Evolutionary conservation across 805 yeast species (phyloP).

Genomic region (Saccharomyces kudriavzevii): DNA sequence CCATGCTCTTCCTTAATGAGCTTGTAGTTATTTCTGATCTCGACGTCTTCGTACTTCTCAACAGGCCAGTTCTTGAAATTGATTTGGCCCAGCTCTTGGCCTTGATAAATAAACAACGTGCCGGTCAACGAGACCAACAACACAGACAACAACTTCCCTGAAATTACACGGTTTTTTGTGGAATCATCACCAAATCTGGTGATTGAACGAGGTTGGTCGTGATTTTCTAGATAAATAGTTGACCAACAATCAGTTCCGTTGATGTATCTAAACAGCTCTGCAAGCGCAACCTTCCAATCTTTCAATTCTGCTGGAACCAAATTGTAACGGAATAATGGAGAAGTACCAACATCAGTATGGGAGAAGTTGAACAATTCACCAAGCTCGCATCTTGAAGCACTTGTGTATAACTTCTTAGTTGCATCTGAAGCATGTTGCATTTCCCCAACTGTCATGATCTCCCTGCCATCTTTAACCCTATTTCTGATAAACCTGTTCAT

Average conservation of each 20-base stretch:
- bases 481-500: constrained; percentile 37
- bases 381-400: constrained; percentile 3
- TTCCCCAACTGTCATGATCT: constrained; percentile 3
- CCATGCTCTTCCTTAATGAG: too few relatives aligned
- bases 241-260: constrained; percentile 60
- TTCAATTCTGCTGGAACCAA: constrained; percentile 19
- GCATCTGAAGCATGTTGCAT: not conserved
- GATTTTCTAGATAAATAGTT: constrained; percentile 48
- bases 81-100: constrained; percentile 48
- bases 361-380: constrained; percentile 1
- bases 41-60: constrained; percentile 47
- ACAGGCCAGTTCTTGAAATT: constrained; percentile 41
- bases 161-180: constrained; percentile 28
- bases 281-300: constrained; percentile 37
- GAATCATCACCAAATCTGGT: constrained; percentile 44
- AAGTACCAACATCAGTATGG: constrained; percentile 2
- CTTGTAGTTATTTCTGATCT: constrained; percentile 44
- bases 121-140: constrained; percentile 44
- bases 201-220: constrained; percentile 49
- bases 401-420: not conserved
- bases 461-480: constrained; percentile 16
- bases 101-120: constrained; percentile 47
- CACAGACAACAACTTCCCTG: constrained; percentile 44
- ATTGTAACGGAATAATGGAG: not conserved
- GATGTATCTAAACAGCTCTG: constrained; percentile 32